Evolutionary conservation across 208 protist genomes (phyloP).

Genomic region (Vickermania ingenoplastis): DNA sequence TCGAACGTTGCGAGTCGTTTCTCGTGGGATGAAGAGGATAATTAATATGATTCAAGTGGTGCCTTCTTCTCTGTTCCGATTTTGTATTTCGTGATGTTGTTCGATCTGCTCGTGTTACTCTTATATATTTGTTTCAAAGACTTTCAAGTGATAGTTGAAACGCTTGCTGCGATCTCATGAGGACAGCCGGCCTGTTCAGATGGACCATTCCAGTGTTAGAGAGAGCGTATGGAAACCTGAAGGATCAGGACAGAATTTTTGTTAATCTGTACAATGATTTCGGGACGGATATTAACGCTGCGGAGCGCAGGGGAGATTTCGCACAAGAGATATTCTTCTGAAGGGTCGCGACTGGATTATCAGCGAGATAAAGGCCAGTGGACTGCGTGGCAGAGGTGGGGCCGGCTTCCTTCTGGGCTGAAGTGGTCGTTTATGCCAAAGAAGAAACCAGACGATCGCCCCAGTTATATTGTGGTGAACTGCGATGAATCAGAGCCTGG

Average conservation of each 20-base stretch:
- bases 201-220: constrained; percentile 18
- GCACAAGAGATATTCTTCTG: constrained; percentile 95
- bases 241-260: constrained; percentile 98
- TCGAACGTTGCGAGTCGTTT: no score
- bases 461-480: constrained; percentile 98
- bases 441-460: constrained; percentile 81
- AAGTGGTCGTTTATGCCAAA: constrained; percentile 99
- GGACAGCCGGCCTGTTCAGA: neutral
- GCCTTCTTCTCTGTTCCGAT: no score
- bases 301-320: constrained; percentile 94
- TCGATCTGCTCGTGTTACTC: no score
- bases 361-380: constrained; percentile 94
- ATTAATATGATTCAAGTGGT: no score
- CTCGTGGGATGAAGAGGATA: no score
- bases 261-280: constrained; percentile 97
- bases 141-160: no score
- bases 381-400: constrained; percentile 96
- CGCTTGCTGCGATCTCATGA: no score
- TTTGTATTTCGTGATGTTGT: no score
- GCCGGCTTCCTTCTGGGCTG: constrained; percentile 97
- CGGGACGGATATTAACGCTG: constrained; percentile 87
- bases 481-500: constrained; percentile 99
- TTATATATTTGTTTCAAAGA: no score
- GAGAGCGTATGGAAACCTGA: constrained; percentile 79
- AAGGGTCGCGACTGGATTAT: constrained; percentile 97